A percentile compares a stretch with the other conserved stretches of the same genome.
Conservation (phyloP, 2,329 filamentous ascomycete species). For the Sporothrix inflata region DNA sequence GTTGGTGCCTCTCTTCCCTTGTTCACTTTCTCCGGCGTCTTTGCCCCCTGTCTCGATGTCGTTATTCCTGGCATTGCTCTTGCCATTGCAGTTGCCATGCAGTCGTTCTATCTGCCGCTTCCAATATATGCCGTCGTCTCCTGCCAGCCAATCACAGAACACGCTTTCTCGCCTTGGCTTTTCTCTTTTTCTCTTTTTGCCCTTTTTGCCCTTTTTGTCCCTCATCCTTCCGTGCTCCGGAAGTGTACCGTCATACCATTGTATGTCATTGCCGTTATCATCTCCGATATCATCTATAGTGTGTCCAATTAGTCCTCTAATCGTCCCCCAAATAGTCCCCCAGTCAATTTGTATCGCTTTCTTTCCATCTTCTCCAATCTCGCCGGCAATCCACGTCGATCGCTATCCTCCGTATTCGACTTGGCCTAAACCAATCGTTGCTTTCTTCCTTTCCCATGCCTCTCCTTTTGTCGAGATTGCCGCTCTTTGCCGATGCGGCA, state of each 20-base stretch:
- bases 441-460: background rate
- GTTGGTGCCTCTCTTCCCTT: background rate
- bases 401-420: background rate
- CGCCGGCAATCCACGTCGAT: conserved; percentile 1
- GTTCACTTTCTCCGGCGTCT: background rate
- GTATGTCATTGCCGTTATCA: background rate
- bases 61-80: background rate
- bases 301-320: background rate
- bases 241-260: background rate
- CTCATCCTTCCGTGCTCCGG: background rate
- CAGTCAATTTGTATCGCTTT: background rate
- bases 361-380: background rate
- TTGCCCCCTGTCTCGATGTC: background rate
- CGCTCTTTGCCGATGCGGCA: background rate
- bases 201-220: background rate
- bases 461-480: background rate
- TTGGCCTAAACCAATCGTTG: background rate
- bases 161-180: conserved; percentile 10
- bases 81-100: background rate
- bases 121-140: background rate
- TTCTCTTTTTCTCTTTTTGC: background rate
- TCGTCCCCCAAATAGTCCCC: background rate
- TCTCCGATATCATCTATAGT: background rate
- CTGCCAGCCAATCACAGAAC: background rate
- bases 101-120: background rate